Evolutionary conservation across 148 eudicot species (phyloP).

Genomic region (Dianthus caryophyllus): DNA sequence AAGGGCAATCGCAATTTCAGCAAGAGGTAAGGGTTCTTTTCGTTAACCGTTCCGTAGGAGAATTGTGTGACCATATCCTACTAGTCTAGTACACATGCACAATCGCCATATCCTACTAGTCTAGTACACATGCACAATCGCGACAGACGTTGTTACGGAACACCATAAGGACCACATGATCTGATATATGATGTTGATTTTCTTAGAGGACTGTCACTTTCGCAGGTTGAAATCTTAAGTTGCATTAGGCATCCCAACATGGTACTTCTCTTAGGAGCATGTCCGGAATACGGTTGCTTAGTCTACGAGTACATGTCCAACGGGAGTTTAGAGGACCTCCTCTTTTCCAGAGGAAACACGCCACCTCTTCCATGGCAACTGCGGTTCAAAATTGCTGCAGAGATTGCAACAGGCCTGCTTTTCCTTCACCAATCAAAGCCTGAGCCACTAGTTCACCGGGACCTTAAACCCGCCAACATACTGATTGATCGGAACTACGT

Average conservation of each 20-base stretch:
- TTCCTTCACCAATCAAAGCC: constrained; percentile 75
- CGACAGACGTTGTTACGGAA: too few relatives aligned
- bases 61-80: too few relatives aligned
- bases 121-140: too few relatives aligned
- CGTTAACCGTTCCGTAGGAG: too few relatives aligned
- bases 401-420: constrained; percentile 52
- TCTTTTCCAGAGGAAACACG: constrained; percentile 37
- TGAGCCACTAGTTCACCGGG: constrained; percentile 70
- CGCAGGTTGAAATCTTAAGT: constrained; percentile 66
- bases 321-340: constrained; percentile 67
- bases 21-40: constrained; percentile 45
- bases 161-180: too few relatives aligned
- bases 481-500: constrained; percentile 51
- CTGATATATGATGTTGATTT: neutral
- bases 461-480: constrained; percentile 65
- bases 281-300: constrained; percentile 69
- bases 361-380: constrained; percentile 58
- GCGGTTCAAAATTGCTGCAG: constrained; percentile 67
- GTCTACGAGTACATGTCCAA: constrained; percentile 72
- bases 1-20: constrained; percentile 76
- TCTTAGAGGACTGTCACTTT: neutral
- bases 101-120: too few relatives aligned
- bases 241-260: constrained; percentile 72
- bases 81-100: too few relatives aligned
- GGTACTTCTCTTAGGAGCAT: constrained; percentile 73